A percentile compares a stretch with the other conserved stretches of the same genome.
Evolutionary conservation across 1,284 basidiomycete genomes (phyloP).

Genomic region (Naganishia sp.): DNA sequence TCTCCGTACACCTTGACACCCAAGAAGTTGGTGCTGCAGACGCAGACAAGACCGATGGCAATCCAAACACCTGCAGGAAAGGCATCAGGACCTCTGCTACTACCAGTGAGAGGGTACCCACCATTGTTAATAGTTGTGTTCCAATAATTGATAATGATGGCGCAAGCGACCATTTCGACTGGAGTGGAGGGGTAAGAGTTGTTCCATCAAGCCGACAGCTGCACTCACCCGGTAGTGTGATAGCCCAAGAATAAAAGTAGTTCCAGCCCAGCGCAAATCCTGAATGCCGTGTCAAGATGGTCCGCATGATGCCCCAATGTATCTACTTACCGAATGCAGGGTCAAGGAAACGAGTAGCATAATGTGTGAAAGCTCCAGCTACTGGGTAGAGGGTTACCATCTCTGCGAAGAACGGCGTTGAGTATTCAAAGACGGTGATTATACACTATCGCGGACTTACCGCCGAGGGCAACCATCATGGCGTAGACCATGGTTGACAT

Average conservation of each 20-base stretch:
- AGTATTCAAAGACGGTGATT: too few species aligned
- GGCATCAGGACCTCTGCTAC: constrained; percentile 28
- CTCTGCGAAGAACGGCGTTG: constrained; percentile 43
- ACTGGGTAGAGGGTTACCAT: constrained; percentile 55
- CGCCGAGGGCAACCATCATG: constrained; percentile 50
- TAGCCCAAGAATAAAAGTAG: constrained; percentile 45
- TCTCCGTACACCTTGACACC: constrained; percentile 71
- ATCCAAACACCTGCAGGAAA: constrained; percentile 65
- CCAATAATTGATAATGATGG: constrained; percentile 76
- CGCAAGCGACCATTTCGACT: constrained; percentile 73
- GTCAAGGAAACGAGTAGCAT: constrained; percentile 58
- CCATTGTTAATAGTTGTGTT: constrained; percentile 59
- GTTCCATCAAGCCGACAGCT: constrained; percentile 46
- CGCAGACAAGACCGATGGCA: constrained; percentile 62
- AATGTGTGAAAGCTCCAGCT: constrained; percentile 50
- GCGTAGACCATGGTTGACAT: constrained; percentile 46
- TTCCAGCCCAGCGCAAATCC: constrained; percentile 50
- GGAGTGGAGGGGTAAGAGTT: too few species aligned
- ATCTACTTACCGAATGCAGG: constrained; percentile 50
- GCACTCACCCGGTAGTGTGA: constrained; percentile 41
- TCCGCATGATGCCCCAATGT: constrained; percentile 43
- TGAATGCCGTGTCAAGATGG: constrained; percentile 27
- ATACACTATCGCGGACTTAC: background rate
- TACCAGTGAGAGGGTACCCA: background rate
- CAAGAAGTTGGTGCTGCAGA: constrained; percentile 72